Percentiles rank a stretch among this genome's conserved stretches.
phyloP scores from a whole-genome alignment of 2,329 filamentous ascomycete species.

The Colletotrichum truncatum region DNA sequence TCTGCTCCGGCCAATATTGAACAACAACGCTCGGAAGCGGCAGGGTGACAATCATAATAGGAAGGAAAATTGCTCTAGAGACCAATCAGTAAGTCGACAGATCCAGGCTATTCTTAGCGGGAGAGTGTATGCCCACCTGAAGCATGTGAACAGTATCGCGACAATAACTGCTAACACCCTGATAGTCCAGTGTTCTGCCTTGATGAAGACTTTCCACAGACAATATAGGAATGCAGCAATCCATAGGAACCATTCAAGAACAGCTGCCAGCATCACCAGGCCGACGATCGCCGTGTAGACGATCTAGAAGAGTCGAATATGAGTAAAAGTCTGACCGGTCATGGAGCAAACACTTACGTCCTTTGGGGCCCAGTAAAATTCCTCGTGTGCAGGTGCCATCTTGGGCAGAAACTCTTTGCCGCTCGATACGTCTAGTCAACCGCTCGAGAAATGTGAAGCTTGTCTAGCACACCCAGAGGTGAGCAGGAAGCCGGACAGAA shows the following conservation, averaged over 20 bases:
- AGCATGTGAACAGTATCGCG: slow-evolving; percentile 68
- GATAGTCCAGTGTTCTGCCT: slow-evolving; percentile 89
- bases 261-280: slow-evolving; percentile 81
- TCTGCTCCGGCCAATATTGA: slow-evolving; percentile 72
- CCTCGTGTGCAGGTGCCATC: slow-evolving; percentile 53
- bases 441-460: background rate
- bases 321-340: background rate
- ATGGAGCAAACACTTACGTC: slow-evolving; percentile 43
- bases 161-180: slow-evolving; percentile 80
- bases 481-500: background rate
- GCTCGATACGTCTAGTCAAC: too few relatives aligned
- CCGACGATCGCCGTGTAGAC: slow-evolving; percentile 86
- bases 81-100: slow-evolving; percentile 23
- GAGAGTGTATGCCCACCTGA: background rate
- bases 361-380: slow-evolving; percentile 57
- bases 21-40: slow-evolving; percentile 80
- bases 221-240: slow-evolving; percentile 94
- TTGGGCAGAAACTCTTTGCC: too few relatives aligned
- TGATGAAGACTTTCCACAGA: slow-evolving; percentile 84
- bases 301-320: slow-evolving; percentile 65
- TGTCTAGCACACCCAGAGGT: background rate
- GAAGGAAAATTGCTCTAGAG: slow-evolving; percentile 79
- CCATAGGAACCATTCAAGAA: slow-evolving; percentile 95
- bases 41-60: slow-evolving; percentile 92
- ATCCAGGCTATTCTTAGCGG: background rate